These are phyloP conservation scores for Auricularia sp. DNA, from an alignment of 768 basidiomycete genomes.

Conservation along the genomic window DNA sequence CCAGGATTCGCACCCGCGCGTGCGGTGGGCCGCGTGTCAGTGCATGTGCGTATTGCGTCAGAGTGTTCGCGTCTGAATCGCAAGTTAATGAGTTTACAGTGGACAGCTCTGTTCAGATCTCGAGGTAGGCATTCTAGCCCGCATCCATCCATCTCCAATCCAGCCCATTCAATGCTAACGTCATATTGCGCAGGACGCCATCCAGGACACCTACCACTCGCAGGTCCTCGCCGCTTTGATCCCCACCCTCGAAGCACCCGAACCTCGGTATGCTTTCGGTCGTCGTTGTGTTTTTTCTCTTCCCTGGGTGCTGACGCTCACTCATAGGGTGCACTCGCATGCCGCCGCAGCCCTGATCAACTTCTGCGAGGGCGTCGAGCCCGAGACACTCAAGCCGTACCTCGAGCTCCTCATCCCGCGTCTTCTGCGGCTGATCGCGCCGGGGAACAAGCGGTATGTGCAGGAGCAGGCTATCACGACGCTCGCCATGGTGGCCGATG, in stretches of 20 bases:
- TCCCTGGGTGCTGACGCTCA: not conserved
- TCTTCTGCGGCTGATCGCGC: constrained; percentile 55
- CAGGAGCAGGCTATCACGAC: constrained; percentile 86
- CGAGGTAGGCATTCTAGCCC: constrained; percentile 39
- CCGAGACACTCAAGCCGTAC: constrained; percentile 62
- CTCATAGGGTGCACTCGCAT: constrained; percentile 67
- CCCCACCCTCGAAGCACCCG: constrained; percentile 63
- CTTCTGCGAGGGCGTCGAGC: constrained; percentile 80
- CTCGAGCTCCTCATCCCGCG: constrained; percentile 73
- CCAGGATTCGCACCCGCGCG: constrained; percentile 64
- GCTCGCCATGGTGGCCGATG: constrained; percentile 82
- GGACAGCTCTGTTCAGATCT: constrained; percentile 87
- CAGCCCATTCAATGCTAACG: not conserved
- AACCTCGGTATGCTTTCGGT: constrained; percentile 43
- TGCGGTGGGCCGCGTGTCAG: constrained; percentile 72
- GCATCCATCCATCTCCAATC: too few species aligned
- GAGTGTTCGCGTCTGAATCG: constrained; percentile 11
- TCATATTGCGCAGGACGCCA: constrained; percentile 45
- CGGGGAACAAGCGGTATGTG: constrained; percentile 50
- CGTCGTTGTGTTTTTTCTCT: constrained; percentile 1
- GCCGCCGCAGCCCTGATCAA: constrained; percentile 84
- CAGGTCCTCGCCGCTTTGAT: constrained; percentile 64
- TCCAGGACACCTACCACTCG: constrained; percentile 61
- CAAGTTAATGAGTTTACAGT: constrained; percentile 27
- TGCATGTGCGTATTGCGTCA: constrained; percentile 48